phyloP scores from a whole-genome alignment of 768 basidiomycete genomes.

The Amanita rubescens region DNA sequence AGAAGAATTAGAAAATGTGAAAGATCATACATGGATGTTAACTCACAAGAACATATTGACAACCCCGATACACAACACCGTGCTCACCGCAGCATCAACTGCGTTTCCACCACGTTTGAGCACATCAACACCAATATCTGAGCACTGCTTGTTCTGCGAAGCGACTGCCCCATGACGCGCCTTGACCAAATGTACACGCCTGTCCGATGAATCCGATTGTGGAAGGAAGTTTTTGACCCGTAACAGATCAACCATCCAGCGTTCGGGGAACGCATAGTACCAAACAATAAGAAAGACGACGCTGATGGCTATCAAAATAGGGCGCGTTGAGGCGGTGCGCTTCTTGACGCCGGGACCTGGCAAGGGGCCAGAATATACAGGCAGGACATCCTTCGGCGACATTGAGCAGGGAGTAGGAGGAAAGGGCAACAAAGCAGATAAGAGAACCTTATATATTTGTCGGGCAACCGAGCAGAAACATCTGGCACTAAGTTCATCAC shows the following conservation, averaged over 20 bases:
- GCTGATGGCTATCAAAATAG: background rate
- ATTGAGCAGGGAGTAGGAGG: no score
- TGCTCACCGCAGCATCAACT: conserved; percentile 78
- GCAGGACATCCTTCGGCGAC: no score
- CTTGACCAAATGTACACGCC: conserved; percentile 38
- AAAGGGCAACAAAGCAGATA: no score
- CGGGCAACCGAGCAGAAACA: no score
- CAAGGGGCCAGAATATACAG: no score
- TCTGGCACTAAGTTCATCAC: no score
- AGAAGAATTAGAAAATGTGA: background rate
- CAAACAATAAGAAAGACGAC: background rate
- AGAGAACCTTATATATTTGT: no score
- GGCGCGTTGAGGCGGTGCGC: no score
- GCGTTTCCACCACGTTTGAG: conserved; percentile 85
- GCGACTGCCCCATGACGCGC: conserved; percentile 84
- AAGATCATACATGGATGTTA: conserved; percentile 1
- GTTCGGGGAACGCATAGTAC: no score
- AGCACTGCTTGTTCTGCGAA: conserved; percentile 80
- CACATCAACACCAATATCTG: conserved; percentile 71
- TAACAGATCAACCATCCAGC: background rate
- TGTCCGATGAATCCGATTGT: conserved; percentile 13
- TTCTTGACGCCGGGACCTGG: no score
- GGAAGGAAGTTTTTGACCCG: background rate
- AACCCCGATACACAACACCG: conserved; percentile 73
- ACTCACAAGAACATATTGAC: conserved; percentile 88